Evolutionary conservation across 2,329 filamentous ascomycete genomes (phyloP).

Genomic region (Nothophaeocryptopus gaeumannii): DNA sequence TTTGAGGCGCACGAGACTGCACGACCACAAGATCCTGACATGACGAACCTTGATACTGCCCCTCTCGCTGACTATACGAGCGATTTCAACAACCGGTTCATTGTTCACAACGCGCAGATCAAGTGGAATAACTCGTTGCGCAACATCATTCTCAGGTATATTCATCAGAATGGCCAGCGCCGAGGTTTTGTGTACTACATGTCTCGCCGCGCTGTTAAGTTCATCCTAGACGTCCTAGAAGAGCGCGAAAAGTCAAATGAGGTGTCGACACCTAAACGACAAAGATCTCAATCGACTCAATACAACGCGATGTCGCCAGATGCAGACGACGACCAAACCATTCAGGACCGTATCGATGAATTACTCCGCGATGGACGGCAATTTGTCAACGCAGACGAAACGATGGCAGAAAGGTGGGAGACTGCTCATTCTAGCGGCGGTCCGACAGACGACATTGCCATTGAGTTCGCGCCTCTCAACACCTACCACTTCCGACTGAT

Average conservation of each 20-base stretch:
- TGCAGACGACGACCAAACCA: conserved; percentile 61
- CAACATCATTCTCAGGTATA: conserved; percentile 95
- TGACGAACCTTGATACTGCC: conserved; percentile 60
- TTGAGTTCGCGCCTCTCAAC: conserved; percentile 86
- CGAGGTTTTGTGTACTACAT: conserved; percentile 98
- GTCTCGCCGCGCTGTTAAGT: conserved; percentile 91
- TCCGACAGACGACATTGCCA: conserved; percentile 68
- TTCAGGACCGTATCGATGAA: conserved; percentile 82
- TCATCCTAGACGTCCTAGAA: conserved; percentile 95
- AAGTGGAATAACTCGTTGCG: conserved; percentile 98
- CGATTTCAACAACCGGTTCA: conserved; percentile 97
- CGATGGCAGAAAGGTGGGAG: conserved; percentile 44
- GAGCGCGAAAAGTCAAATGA: conserved; percentile 76
- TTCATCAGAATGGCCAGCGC: conserved; percentile 93
- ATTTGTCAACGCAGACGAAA: conserved; percentile 72
- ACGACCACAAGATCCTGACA: conserved; percentile 43
- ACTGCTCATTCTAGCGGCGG: conserved; percentile 17
- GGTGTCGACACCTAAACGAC: conserved; percentile 21
- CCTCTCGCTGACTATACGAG: conserved; percentile 79
- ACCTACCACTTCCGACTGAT: conserved; percentile 94
- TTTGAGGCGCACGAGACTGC: conserved; percentile 52
- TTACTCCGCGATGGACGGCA: conserved; percentile 80
- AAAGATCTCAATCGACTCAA: conserved; percentile 27
- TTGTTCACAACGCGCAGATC: conserved; percentile 93
- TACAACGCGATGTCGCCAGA: conserved; percentile 39